Conservation (phyloP, 1,284 basidiomycete genomes). For the Peniophora sp. region DNA sequence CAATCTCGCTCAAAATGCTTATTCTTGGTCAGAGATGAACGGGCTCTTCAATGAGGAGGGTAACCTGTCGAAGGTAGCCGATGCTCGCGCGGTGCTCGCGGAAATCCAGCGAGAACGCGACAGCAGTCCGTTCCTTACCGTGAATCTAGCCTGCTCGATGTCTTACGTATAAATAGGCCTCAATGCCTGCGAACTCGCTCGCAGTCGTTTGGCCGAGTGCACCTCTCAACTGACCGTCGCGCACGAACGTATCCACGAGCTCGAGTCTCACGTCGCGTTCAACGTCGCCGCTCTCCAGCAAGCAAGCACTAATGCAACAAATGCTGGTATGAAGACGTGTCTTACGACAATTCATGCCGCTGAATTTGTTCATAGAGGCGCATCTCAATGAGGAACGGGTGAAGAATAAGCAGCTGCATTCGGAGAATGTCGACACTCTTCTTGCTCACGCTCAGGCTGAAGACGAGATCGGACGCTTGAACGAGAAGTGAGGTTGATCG, state of each 20-base stretch:
- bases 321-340: slow-evolving; percentile 14
- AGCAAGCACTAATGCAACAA: slow-evolving; percentile 13
- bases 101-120: slow-evolving; percentile 20
- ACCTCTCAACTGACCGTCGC: slow-evolving; percentile 25
- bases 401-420: slow-evolving; percentile 10
- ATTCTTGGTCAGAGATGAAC: slow-evolving; percentile 17
- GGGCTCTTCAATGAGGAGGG: slow-evolving; percentile 19
- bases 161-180: slow-evolving; percentile 15
- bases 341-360: not conserved
- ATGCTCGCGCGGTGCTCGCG: slow-evolving; percentile 16
- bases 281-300: slow-evolving; percentile 17
- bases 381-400: slow-evolving; percentile 13
- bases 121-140: slow-evolving; percentile 15
- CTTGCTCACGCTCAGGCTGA: slow-evolving; percentile 11
- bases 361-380: not conserved
- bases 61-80: slow-evolving; percentile 13
- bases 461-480: slow-evolving; percentile 12
- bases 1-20: not conserved
- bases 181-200: slow-evolving; percentile 27
- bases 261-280: slow-evolving; percentile 17
- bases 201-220: slow-evolving; percentile 24
- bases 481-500: slow-evolving; percentile 15
- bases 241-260: slow-evolving; percentile 19
- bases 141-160: not conserved
- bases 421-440: slow-evolving; percentile 11